A percentile compares a stretch with the other conserved stretches of the same genome.
Evolutionary conservation across 768 basidiomycete species (phyloP).

Genomic region (Xerocomellus amylosporus): DNA sequence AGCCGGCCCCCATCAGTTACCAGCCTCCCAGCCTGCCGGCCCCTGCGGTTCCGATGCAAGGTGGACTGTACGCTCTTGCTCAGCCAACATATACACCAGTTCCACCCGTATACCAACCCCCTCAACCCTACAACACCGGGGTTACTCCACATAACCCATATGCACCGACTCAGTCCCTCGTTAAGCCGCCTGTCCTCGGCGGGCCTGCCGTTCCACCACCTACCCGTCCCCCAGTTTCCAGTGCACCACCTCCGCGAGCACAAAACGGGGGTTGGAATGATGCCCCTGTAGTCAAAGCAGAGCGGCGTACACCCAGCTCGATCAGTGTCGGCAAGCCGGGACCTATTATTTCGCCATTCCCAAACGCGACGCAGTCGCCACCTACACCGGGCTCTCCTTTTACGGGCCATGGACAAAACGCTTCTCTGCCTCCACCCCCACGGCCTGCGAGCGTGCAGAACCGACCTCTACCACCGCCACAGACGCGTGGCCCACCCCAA

Average conservation of each 20-base stretch:
- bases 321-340: constrained; percentile 51
- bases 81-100: constrained; percentile 36
- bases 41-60: constrained; percentile 21
- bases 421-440: constrained; percentile 45
- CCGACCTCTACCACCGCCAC: constrained; percentile 49
- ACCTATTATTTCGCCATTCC: constrained; percentile 88
- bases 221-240: constrained; percentile 41
- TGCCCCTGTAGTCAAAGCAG: constrained; percentile 50
- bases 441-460: constrained; percentile 41
- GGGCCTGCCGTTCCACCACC: constrained; percentile 38
- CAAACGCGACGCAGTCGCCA: constrained; percentile 50
- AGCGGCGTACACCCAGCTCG: constrained; percentile 52
- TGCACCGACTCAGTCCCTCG: constrained; percentile 26
- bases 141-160: constrained; percentile 3
- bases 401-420: constrained; percentile 37
- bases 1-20: background rate
- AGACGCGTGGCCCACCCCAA: constrained; percentile 35
- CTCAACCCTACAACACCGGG: background rate
- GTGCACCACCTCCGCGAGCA: constrained; percentile 57
- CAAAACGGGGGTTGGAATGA: constrained; percentile 93
- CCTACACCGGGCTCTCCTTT: constrained; percentile 53
- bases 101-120: constrained; percentile 15
- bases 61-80: constrained; percentile 17
- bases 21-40: constrained; percentile 32
- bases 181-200: constrained; percentile 42